Evolutionary conservation across 2,329 filamentous ascomycete species (phyloP), one percentile per base, ranked within the genome.

Genomic region (Alternaria solani): DNA sequence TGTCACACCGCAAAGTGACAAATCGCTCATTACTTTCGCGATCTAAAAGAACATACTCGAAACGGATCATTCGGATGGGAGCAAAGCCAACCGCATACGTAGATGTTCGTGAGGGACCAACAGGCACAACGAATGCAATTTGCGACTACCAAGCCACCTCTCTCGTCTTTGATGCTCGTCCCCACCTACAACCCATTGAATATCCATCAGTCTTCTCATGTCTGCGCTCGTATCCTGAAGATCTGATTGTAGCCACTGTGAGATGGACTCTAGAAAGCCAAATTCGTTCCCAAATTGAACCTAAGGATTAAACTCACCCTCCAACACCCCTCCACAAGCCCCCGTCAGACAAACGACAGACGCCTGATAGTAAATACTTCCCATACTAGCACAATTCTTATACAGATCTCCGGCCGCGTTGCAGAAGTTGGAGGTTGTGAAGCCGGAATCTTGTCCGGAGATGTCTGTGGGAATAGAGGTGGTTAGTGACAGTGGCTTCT

Each of bases 171-270:
- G 16, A 12, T 23, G 34, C 44, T 30, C 5, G 7, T 7, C 44
- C 11, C 44, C 28, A 47, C 32, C 5, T 12, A 47, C 2, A 47
- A 4, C 18, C n/a, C 11, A n/a, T 34, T 7, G 28, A 8, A 32
- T 1, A 1, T 0, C 16, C 34, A 38, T 38, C 34, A 5, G 6
- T 38, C 34, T 38, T 38, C 0, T 7, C 7, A 3, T 3, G 3
- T 1, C 34, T 1, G 34, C 34, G 16, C 7, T 38, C 1, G 2
- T n/a, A 9, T 18, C 0, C 12, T 16, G 32, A 1, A 1, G 5
- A 36, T 36, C 14, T 16, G 12, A 36, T 36, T 36, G 32, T 12
- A 14, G 5, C 6, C 32, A 36, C 32, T 36, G 6, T 16, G 32
- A 36, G 14, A 16, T 36, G 32, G 2, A 36, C 14, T 7, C 20